Base-by-base conservation (phyloP, 352 stramenopile species). In the Blastocystis sp. region DNA sequence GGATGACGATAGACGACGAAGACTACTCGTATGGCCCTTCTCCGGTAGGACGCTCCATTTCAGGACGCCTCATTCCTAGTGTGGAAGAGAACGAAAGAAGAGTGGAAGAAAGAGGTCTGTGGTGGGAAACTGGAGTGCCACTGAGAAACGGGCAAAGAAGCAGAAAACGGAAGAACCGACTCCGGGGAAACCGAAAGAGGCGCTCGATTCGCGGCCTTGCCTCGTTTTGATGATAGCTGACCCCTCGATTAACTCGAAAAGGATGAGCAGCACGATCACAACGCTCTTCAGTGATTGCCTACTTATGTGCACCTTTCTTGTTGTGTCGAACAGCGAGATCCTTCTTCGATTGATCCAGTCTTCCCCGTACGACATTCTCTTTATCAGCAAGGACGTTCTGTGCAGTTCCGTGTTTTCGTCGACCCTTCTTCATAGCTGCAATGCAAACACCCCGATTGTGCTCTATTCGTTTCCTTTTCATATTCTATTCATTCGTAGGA, bases 251-350 rank as follows among this genome's bases (percentile, higher is more conserved):
- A 84, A 84, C 34, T 70, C 53, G 11, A 62, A 59, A 38, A 53
- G 69, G 45, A 38, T 70, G 14, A 84, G 74, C 45, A 43, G 66
- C 28, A 67, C 40, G 4, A 23, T 84, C 21, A 84, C 74, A 21
- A 69, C 74, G 4, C 66, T 84, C 14, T 84, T 84, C 45, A 66
- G 56, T 56, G 74, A 84, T 9, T 84, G 52, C 34, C 34, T 53
- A 14, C 38, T 84, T 38, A 23, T 84, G 45, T 84, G 74, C 48
- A 69, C 74, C 2, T 84, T 84, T 45, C 53, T 69, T 43, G 34
- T 84, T 28, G 65, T 84, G 19, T 70, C 74, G 2, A 84, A 69
- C 17, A 28, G 60, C 7, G 66, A 62, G 34, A 52, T 70, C 14
- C 74, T 84, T 21, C 41, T 43, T 2, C 28, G 41, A 34, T 19